Evolutionary conservation across 306 rosid genomes (phyloP).

Genomic region (Cicer arietinum): DNA sequence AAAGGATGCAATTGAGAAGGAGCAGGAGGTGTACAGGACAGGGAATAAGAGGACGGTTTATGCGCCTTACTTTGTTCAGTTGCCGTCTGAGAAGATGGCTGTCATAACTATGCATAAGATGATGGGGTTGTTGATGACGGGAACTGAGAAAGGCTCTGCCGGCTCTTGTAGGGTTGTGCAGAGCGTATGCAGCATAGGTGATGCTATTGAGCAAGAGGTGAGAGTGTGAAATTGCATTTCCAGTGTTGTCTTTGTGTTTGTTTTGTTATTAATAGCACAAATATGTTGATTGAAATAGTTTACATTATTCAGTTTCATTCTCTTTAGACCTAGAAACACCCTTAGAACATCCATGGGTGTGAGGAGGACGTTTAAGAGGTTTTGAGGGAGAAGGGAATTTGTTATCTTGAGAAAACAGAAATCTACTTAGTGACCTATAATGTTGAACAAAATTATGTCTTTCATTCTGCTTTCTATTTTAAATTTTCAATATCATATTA

Average conservation of each 20-base stretch:
- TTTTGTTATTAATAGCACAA: background rate
- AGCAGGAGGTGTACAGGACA: constrained; percentile 58
- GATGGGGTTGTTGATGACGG: constrained; percentile 80
- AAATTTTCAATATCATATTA: background rate
- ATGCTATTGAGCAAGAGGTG: constrained; percentile 95
- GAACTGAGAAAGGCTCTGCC: constrained; percentile 57
- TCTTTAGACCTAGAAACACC: constrained; percentile 26
- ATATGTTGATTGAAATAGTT: constrained; percentile 23
- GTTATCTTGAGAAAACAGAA: background rate
- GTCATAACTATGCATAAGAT: constrained; percentile 93
- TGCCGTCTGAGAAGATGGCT: constrained; percentile 89
- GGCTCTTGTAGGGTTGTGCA: constrained; percentile 69
- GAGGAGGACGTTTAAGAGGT: constrained; percentile 25
- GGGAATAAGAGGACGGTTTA: constrained; percentile 57
- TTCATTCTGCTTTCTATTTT: background rate
- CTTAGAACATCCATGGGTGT: constrained; percentile 25
- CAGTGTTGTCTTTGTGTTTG: constrained; percentile 24
- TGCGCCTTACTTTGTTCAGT: constrained; percentile 66
- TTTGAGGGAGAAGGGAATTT: background rate
- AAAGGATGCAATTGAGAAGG: constrained; percentile 66
- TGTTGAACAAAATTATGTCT: constrained; percentile 6
- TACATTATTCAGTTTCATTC: background rate
- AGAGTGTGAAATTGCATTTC: constrained; percentile 55
- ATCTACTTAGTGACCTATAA: constrained; percentile 5
- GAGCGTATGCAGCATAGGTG: constrained; percentile 74